Conservation (phyloP, 2,329 filamentous ascomycete genomes). For the Alternaria sp. region DNA sequence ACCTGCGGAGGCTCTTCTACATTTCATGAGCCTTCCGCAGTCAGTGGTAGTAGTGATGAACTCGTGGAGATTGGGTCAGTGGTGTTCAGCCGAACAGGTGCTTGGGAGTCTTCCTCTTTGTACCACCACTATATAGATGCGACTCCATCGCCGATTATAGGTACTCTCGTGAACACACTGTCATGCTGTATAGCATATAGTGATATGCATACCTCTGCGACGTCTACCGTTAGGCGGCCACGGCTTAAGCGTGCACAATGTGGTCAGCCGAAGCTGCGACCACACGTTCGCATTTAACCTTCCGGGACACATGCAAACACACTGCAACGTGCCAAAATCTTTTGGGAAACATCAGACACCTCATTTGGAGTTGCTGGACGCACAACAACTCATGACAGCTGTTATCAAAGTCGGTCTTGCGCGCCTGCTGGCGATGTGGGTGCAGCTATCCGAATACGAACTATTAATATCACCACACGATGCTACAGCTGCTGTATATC, state of each 20-base stretch:
- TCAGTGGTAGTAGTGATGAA: neutral
- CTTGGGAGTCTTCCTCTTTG: neutral
- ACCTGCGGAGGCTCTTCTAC: neutral
- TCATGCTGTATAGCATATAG: neutral
- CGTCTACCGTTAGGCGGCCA: neutral
- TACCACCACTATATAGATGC: neutral
- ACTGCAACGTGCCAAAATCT: neutral
- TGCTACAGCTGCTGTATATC: neutral
- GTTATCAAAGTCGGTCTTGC: neutral
- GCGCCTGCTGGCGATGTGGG: neutral
- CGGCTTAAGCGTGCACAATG: neutral
- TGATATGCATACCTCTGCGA: neutral
- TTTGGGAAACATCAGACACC: neutral
- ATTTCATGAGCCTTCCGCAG: neutral
- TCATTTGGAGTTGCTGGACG: neutral
- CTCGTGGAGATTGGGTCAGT: neutral
- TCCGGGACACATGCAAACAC: neutral
- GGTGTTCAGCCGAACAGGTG: neutral
- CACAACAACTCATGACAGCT: conserved; percentile 5
- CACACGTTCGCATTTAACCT: neutral
- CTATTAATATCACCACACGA: neutral
- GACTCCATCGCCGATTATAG: neutral
- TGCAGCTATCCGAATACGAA: neutral
- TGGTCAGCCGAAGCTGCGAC: neutral
- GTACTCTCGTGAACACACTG: neutral